Conservation (phyloP, 2,329 filamentous ascomycete species). For the Plectosphaerella cucumerina region DNA sequence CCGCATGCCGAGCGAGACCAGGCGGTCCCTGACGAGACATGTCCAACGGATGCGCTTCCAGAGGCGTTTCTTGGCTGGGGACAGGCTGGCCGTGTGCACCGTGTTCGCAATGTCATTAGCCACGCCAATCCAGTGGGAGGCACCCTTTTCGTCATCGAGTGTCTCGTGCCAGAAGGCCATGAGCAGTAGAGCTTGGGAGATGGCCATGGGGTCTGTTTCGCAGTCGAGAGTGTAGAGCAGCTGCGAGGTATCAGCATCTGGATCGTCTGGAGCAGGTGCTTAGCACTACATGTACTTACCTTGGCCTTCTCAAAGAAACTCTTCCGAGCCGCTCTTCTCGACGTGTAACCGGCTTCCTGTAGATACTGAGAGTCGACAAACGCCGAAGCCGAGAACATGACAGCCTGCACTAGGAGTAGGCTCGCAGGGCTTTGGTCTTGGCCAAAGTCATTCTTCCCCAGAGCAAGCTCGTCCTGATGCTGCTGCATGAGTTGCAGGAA, state of each 20-base stretch:
- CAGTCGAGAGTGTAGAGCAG: slow-evolving; percentile 60
- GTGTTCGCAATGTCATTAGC: slow-evolving; percentile 63
- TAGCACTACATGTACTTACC: too few relatives aligned
- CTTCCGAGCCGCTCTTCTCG: slow-evolving; percentile 57
- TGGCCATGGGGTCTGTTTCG: slow-evolving; percentile 60
- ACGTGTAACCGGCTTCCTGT: slow-evolving; percentile 53
- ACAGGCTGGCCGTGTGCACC: slow-evolving; percentile 31
- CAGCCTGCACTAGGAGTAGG: slow-evolving; percentile 62
- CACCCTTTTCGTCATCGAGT: slow-evolving; percentile 66
- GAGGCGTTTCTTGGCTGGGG: slow-evolving; percentile 57
- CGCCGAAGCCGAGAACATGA: slow-evolving; percentile 64
- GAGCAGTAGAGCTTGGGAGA: slow-evolving; percentile 63
- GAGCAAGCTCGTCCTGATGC: slow-evolving; percentile 29
- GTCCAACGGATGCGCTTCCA: slow-evolving; percentile 72
- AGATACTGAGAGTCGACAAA: slow-evolving; percentile 60
- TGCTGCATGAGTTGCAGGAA: slow-evolving; percentile 13
- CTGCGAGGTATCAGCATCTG: background rate
- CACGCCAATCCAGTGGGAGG: slow-evolving; percentile 69
- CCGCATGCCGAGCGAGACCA: slow-evolving; percentile 64
- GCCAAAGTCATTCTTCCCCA: slow-evolving; percentile 26
- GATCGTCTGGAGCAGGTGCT: background rate
- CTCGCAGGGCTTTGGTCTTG: slow-evolving; percentile 50
- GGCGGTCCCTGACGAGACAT: slow-evolving; percentile 61
- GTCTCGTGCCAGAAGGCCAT: slow-evolving; percentile 70
- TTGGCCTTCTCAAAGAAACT: slow-evolving; percentile 62